A percentile compares a stretch with the other conserved stretches of the same genome.
These are phyloP conservation scores for Globisporangium ultimum DNA, from an alignment of 352 stramenopile species.

Conservation along the genomic window DNA sequence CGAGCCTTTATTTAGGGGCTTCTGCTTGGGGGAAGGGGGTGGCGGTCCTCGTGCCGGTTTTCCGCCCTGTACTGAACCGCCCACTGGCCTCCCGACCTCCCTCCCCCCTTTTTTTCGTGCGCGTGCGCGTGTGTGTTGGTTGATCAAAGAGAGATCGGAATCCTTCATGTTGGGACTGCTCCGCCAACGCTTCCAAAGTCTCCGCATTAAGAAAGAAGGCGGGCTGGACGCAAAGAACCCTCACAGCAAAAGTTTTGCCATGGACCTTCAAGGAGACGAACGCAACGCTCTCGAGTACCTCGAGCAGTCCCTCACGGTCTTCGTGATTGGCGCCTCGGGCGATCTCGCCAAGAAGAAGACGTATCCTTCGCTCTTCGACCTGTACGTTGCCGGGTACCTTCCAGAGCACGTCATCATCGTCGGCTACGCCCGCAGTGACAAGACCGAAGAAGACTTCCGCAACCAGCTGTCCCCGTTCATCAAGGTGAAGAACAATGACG, in stretches of 20 bases:
- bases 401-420: constrained; percentile 82
- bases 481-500: constrained; percentile 52
- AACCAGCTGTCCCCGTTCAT: constrained; percentile 67
- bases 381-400: constrained; percentile 80
- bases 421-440: constrained; percentile 78
- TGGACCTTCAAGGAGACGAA: constrained; percentile 37
- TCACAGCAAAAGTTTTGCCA: constrained; percentile 6
- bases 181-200: constrained; percentile 32
- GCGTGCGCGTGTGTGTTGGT: no score
- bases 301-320: constrained; percentile 66
- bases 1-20: constrained; percentile 4
- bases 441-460: constrained; percentile 85
- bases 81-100: background rate
- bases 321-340: constrained; percentile 85
- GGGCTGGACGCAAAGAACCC: constrained; percentile 17
- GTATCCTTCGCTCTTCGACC: constrained; percentile 88
- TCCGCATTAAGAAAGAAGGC: constrained; percentile 38
- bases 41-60: background rate
- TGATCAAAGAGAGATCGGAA: background rate
- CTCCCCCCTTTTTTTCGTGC: no score
- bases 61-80: constrained; percentile 4
- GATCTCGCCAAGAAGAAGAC: constrained; percentile 92
- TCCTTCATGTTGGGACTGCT: constrained; percentile 36
- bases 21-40: constrained; percentile 1
- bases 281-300: constrained; percentile 69